Conservation (phyloP, 169 alveolate genomes). For the Plasmodium cynomolgi region DNA sequence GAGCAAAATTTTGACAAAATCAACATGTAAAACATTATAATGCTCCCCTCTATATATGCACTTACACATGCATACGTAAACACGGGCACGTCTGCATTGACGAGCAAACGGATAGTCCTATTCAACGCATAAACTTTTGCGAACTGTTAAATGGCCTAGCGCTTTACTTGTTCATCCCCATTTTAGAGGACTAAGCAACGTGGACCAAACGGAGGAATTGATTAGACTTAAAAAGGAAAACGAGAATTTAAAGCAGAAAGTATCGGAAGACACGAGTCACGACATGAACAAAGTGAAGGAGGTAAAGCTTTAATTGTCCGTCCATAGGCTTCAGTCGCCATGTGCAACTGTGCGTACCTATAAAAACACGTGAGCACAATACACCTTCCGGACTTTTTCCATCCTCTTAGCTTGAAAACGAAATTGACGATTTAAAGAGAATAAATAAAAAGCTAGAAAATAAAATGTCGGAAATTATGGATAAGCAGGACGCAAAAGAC, state of each 20-base stretch:
- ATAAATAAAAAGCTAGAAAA: slow-evolving; percentile 42
- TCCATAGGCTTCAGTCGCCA: background rate
- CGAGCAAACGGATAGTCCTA: background rate
- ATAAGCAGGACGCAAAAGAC: background rate
- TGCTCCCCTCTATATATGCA: background rate
- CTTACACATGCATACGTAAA: background rate
- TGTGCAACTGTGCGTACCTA: background rate
- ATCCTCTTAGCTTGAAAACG: slow-evolving; percentile 43
- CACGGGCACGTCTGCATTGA: background rate
- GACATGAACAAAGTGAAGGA: slow-evolving; percentile 46
- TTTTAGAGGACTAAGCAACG: slow-evolving; percentile 54
- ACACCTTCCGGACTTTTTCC: background rate
- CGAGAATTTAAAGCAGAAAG: slow-evolving; percentile 50
- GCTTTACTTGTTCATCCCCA: background rate
- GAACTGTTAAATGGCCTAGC: background rate
- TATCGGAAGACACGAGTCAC: slow-evolving; percentile 10
- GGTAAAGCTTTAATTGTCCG: background rate
- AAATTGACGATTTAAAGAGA: slow-evolving; percentile 52
- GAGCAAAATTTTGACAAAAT: slow-evolving; percentile 50
- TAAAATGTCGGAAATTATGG: slow-evolving; percentile 21
- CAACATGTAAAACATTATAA: slow-evolving; percentile 44
- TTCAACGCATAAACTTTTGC: background rate
- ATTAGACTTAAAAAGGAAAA: slow-evolving; percentile 72
- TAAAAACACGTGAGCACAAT: background rate
- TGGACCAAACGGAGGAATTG: slow-evolving; percentile 72